Base-by-base conservation (phyloP, 1,139 yeast genomes). In the Cylindricascospora bacillispora region DNA sequence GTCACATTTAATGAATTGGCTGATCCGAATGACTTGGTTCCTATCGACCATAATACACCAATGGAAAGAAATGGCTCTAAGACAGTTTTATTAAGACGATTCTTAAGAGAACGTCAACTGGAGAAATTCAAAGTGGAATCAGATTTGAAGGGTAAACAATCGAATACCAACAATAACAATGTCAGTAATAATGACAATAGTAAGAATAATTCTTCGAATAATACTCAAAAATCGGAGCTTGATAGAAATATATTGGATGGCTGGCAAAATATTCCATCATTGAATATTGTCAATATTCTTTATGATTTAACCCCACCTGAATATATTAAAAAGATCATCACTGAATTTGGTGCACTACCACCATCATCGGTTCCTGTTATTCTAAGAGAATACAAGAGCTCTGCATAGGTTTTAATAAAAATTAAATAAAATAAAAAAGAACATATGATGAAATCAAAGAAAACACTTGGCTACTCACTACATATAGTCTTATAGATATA, bases 351-450 rank as follows among this genome's bases (percentile, higher is more conserved):
- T 15, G 83, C 94, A 4, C 65, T 92, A 42, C 98, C 98, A 5
- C 94, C 98, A 26, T 81, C 94, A 6, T 83, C 97, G 2, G 97
- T 89, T 36, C 98, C 98, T 18, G 97, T 89, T 26, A 83, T 89
- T 38, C 65, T 89, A 46, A 72, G 97, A 57, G 98, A 89, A 55
- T 89, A 89, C 57, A 82, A 82, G 57, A 54, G 52, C 26, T 49
- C 54, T 16, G 55, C 54, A 39, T 48, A 39, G 18, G 18, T 12
- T 20, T 27, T 20, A 11, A 15, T 15, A 15, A 18, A 14, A 26
- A 12, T 13, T n/a, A n/a, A n/a, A 18, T n/a, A 15, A 15, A 18
- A 14, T 24, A 24, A 15, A 24, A n/a, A 24, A n/a, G 15, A 24
- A 12, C n/a, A 10, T 16, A 3, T 9, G n/a, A 13, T 6, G 25